phyloP scores from a whole-genome alignment of 2,329 filamentous ascomycete species.

The Chaetomium sp. region DNA sequence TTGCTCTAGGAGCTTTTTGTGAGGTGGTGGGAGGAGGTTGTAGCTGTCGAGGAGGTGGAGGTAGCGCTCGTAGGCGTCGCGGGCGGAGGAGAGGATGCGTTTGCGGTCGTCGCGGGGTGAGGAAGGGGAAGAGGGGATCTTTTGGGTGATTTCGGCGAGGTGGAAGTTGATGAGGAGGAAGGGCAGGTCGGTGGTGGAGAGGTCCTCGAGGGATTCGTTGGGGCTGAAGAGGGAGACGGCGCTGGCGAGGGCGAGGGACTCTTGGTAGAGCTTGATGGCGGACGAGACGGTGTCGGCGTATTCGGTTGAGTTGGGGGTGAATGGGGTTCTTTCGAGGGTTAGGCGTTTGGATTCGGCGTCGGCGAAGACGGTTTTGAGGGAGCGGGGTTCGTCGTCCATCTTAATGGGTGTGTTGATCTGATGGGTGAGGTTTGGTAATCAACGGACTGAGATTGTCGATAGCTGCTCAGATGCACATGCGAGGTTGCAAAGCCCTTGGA shows the following conservation, averaged over 20 bases:
- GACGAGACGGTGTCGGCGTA: conserved; percentile 62
- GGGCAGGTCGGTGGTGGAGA: conserved; percentile 76
- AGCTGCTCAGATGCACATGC: too few species aligned
- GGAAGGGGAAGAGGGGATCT: conserved; percentile 52
- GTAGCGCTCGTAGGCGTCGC: conserved; percentile 70
- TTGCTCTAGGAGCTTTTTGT: conserved; percentile 63
- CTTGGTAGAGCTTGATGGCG: conserved; percentile 64
- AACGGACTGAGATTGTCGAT: too few species aligned
- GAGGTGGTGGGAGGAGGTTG: conserved; percentile 56
- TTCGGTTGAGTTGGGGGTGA: conserved; percentile 54
- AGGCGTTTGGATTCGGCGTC: conserved; percentile 46
- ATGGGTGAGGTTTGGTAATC: too few species aligned
- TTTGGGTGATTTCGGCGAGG: conserved; percentile 72
- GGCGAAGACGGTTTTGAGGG: conserved; percentile 44
- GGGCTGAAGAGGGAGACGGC: conserved; percentile 77
- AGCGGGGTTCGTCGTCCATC: conserved; percentile 40
- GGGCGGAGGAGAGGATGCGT: conserved; percentile 53
- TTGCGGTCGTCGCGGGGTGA: conserved; percentile 51
- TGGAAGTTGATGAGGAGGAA: conserved; percentile 75
- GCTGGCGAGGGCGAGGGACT: conserved; percentile 63
- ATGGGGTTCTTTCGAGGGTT: conserved; percentile 56
- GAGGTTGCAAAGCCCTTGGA: too few species aligned
- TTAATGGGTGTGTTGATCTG: not conserved
- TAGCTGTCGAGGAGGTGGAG: conserved; percentile 73
- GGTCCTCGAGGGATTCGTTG: conserved; percentile 84